These are phyloP conservation scores for Trichoderma koningiopsis DNA, from an alignment of 2,329 filamentous ascomycete genomes.

Conservation along the genomic window DNA sequence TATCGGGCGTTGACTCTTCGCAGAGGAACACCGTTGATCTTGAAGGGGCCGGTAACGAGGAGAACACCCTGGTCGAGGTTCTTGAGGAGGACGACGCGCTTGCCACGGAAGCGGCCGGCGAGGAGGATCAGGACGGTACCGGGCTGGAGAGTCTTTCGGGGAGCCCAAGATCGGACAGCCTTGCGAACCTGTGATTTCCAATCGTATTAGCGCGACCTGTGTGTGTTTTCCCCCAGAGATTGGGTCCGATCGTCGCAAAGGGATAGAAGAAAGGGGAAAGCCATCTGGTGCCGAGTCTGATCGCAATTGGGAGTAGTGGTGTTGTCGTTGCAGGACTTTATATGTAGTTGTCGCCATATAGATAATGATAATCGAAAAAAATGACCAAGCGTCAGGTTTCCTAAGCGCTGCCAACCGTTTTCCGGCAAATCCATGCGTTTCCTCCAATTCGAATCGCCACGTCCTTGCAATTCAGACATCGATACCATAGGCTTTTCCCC, in stretches of 20 bases:
- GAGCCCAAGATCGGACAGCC: conserved; percentile 82
- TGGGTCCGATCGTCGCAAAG: background rate
- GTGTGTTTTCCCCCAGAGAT: background rate
- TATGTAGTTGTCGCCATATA: conserved; percentile 1
- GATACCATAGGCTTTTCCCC: conserved; percentile 4
- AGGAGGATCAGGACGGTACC: conserved; percentile 98
- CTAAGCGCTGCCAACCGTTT: background rate
- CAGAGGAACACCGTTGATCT: conserved; percentile 99
- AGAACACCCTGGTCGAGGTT: conserved; percentile 95
- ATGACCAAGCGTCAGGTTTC: conserved; percentile 12
- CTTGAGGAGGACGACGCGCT: conserved; percentile 99
- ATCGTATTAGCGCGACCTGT: conserved; percentile 36
- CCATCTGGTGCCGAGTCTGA: conserved; percentile 5
- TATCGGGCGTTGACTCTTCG: conserved; percentile 92
- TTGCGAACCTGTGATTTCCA: conserved; percentile 77
- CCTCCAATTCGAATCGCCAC: conserved; percentile 7
- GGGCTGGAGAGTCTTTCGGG: conserved; percentile 86
- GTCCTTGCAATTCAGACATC: conserved; percentile 19
- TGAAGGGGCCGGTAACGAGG: conserved; percentile 99
- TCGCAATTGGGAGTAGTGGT: conserved; percentile 16
- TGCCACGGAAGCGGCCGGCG: conserved; percentile 98
- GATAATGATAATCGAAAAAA: background rate
- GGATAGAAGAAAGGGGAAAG: background rate
- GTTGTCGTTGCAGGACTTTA: background rate
- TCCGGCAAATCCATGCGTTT: conserved; percentile 12